phyloP scores from a whole-genome alignment of 305 asterid species.

The Fraxinus greggii region DNA sequence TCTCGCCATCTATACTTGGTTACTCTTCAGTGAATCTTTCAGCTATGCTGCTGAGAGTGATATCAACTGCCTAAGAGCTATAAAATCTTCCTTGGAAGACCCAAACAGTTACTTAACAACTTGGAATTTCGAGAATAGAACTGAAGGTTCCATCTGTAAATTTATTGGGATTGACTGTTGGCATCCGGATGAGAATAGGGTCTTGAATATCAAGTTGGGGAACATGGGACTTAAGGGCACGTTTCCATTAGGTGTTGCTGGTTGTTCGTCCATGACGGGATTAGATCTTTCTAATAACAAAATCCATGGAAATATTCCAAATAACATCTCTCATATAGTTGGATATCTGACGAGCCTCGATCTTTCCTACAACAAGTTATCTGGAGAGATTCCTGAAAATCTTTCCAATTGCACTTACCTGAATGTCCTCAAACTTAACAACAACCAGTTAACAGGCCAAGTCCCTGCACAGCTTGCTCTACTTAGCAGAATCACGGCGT shows the following conservation, averaged over 20 bases:
- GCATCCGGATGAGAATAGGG: conserved; percentile 46
- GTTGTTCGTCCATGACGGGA: conserved; percentile 56
- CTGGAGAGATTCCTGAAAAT: conserved; percentile 53
- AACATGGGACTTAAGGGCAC: conserved; percentile 65
- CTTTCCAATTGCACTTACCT: conserved; percentile 49
- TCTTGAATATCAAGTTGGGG: conserved; percentile 45
- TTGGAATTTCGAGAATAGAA: conserved; percentile 25
- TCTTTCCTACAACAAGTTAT: conserved; percentile 61
- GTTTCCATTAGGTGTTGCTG: conserved; percentile 53
- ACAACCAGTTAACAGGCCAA: conserved; percentile 58
- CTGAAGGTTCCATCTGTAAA: conserved; percentile 31
- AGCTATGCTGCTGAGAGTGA: conserved; percentile 12
- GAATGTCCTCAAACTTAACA: conserved; percentile 51
- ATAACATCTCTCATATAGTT: conserved; percentile 41
- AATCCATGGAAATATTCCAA: conserved; percentile 56
- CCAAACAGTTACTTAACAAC: conserved; percentile 13
- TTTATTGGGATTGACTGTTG: conserved; percentile 34
- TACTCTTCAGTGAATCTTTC: background rate
- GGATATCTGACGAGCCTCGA: conserved; percentile 42
- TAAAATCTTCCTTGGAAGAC: conserved; percentile 21
- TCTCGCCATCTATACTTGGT: background rate
- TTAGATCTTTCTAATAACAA: conserved; percentile 64
- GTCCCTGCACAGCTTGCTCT: conserved; percentile 52
- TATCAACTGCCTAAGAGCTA: conserved; percentile 23
- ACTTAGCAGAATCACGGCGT: conserved; percentile 45